A percentile compares a stretch with the other conserved stretches of the same genome.
These are phyloP conservation scores for Alloteropsis semialata DNA, from an alignment of 176 grass and related monocot species.

Conservation along the genomic window DNA sequence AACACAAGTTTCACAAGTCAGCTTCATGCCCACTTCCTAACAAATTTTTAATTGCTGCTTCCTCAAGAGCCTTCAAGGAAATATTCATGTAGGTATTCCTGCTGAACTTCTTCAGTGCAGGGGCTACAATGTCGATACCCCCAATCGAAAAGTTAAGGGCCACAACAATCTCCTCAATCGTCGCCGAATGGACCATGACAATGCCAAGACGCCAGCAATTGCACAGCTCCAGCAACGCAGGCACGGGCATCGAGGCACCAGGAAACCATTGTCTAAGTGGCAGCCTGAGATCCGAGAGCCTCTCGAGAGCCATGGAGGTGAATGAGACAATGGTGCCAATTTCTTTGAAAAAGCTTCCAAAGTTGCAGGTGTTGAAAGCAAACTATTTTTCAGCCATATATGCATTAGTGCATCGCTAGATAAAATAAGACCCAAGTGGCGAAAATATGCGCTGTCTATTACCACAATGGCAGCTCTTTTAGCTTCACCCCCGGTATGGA, in stretches of 20 bases:
- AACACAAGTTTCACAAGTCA: conserved; percentile 21
- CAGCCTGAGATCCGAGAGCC: not conserved
- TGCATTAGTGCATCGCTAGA: too few relatives aligned
- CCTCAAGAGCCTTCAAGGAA: not conserved
- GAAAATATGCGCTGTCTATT: too few relatives aligned
- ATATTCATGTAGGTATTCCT: not conserved
- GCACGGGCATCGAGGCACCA: not conserved
- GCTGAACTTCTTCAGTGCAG: not conserved
- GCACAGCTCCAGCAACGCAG: not conserved
- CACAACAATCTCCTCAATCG: not conserved
- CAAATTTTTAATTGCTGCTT: not conserved
- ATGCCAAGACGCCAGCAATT: not conserved
- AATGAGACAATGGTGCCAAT: too few relatives aligned
- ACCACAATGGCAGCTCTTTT: too few relatives aligned
- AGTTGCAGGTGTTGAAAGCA: too few relatives aligned
- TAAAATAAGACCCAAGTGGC: too few relatives aligned
- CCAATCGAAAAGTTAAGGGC: not conserved
- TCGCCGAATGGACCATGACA: not conserved
- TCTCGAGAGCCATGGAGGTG: too few relatives aligned
- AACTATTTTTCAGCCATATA: too few relatives aligned
- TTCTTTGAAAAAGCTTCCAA: too few relatives aligned
- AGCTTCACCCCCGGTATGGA: too few relatives aligned
- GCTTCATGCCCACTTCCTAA: not conserved
- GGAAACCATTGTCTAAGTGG: not conserved
- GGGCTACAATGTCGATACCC: not conserved